These are phyloP conservation scores for Sistotremastrum niveocremeum DNA, from an alignment of 768 basidiomycete species.

Conservation along the genomic window DNA sequence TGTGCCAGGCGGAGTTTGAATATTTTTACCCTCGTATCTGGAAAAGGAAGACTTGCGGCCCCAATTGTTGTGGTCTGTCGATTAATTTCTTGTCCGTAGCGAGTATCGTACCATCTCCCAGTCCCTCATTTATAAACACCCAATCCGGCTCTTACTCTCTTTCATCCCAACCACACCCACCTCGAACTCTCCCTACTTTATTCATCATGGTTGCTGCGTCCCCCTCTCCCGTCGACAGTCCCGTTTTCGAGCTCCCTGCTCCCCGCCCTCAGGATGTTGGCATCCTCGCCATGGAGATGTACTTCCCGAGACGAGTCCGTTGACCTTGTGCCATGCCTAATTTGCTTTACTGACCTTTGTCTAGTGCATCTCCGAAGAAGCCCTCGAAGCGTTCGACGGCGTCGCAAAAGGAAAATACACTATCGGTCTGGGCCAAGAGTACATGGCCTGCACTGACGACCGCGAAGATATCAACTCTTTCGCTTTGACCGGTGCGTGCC, in stretches of 20 bases:
- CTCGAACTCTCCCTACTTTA: background rate
- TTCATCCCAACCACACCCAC: background rate
- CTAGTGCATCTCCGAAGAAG: conserved; percentile 91
- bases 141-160: background rate
- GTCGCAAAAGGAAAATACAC: conserved; percentile 97
- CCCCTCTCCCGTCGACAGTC: background rate
- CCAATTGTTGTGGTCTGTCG: background rate
- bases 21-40: too few species aligned
- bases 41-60: background rate
- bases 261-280: conserved; percentile 83
- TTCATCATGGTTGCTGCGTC: conserved; percentile 1
- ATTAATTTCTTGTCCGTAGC: background rate
- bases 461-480: conserved; percentile 99
- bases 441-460: conserved; percentile 98
- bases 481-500: conserved; percentile 68
- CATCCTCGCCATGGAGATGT: conserved; percentile 85
- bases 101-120: background rate
- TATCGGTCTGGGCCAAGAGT: conserved; percentile 93
- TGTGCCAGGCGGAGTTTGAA: too few species aligned
- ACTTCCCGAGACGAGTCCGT: conserved; percentile 83
- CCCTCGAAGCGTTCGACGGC: conserved; percentile 87
- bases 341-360: conserved; percentile 1
- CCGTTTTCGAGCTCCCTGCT: background rate
- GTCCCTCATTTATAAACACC: background rate
- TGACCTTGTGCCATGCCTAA: background rate